Percentiles rank a stretch among this genome's conserved stretches.
Conservation (phyloP, 768 basidiomycete species). For the Sarcodon sp. region DNA sequence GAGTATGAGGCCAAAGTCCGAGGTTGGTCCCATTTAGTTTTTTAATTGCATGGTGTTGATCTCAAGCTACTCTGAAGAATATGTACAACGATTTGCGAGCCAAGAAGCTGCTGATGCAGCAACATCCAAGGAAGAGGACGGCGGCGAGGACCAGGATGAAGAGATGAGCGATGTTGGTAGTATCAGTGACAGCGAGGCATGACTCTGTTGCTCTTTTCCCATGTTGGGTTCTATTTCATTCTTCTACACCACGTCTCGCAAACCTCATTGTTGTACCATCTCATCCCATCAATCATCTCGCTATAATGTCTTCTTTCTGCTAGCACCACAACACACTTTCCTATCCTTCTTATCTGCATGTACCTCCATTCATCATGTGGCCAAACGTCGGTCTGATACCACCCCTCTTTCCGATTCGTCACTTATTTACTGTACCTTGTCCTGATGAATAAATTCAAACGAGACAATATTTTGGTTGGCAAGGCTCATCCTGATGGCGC, state of each 20-base stretch:
- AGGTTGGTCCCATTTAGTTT: constrained; percentile 31
- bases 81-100: constrained; percentile 90
- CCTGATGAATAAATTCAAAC: background rate
- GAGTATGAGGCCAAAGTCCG: constrained; percentile 92
- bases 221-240: too few relatives aligned
- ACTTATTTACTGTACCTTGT: too few relatives aligned
- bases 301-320: too few relatives aligned
- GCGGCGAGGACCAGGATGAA: constrained; percentile 61
- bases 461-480: background rate
- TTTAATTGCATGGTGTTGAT: constrained; percentile 3
- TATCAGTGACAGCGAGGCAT: constrained; percentile 54
- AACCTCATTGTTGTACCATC: too few relatives aligned
- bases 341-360: background rate
- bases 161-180: constrained; percentile 85
- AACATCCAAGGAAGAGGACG: constrained; percentile 30
- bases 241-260: too few relatives aligned
- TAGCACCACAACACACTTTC: too few relatives aligned
- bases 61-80: constrained; percentile 41
- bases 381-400: too few relatives aligned
- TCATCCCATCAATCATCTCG: too few relatives aligned
- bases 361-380: too few relatives aligned
- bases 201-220: background rate
- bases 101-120: constrained; percentile 80
- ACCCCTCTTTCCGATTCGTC: too few relatives aligned
- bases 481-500: constrained; percentile 10